A percentile compares a stretch with the other conserved stretches of the same genome.
These are phyloP conservation scores for Lodderomyces oxycetoniae DNA, from an alignment of 1,139 yeast genomes.

Conservation along the genomic window DNA sequence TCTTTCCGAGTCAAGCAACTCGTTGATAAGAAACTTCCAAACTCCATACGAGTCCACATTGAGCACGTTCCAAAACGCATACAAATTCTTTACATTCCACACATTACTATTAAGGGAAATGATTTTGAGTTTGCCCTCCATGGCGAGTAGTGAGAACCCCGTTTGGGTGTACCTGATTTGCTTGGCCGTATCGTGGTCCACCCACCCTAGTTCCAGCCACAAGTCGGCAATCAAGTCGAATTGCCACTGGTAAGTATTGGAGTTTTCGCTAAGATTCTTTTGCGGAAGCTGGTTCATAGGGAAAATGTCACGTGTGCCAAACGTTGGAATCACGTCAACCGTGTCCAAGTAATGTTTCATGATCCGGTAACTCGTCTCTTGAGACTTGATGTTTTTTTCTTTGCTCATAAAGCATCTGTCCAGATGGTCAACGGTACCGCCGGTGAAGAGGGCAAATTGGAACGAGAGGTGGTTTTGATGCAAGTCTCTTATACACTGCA, in stretches of 20 bases:
- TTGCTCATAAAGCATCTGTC: conserved; percentile 19
- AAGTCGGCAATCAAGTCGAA: conserved; percentile 25
- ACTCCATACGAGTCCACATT: conserved; percentile 25
- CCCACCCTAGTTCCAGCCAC: conserved; percentile 38
- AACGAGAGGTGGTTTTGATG: conserved; percentile 24
- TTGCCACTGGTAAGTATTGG: conserved; percentile 33
- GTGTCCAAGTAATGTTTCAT: conserved; percentile 21
- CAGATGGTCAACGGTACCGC: conserved; percentile 26
- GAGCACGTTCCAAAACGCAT: conserved; percentile 19
- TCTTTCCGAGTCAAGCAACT: conserved; percentile 25
- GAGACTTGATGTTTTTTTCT: conserved; percentile 12
- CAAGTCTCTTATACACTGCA: conserved; percentile 21
- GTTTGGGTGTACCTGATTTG: conserved; percentile 27
- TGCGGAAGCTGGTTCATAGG: conserved; percentile 27
- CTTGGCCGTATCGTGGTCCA: conserved; percentile 25
- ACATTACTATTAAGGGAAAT: conserved; percentile 30
- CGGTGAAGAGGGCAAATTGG: conserved; percentile 30
- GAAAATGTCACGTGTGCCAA: conserved; percentile 26
- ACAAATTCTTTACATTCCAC: conserved; percentile 27
- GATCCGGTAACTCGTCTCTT: conserved; percentile 18
- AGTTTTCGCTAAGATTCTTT: conserved; percentile 11
- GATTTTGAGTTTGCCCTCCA: conserved; percentile 25
- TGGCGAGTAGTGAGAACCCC: conserved; percentile 24
- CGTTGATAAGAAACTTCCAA: conserved; percentile 28
- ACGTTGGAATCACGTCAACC: conserved; percentile 24